Evolutionary conservation across 768 basidiomycete genomes (phyloP).

Genomic region (Tremella mesenterica): DNA sequence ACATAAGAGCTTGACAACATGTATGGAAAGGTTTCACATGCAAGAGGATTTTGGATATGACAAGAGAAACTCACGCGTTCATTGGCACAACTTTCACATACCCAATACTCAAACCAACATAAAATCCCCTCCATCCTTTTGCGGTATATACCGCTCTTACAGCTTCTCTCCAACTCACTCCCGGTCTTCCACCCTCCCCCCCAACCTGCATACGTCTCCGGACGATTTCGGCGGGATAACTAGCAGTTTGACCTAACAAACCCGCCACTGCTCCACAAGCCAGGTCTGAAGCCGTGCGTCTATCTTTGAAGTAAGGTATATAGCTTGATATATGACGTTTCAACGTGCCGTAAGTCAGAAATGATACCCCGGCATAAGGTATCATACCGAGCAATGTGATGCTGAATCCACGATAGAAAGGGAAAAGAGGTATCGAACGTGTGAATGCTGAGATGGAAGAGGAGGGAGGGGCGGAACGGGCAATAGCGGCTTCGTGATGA

Average conservation of each 20-base stretch:
- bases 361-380: slow-evolving; percentile 90
- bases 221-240: slow-evolving; percentile 90
- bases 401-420: slow-evolving; percentile 91
- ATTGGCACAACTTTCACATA: slow-evolving; percentile 92
- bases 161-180: slow-evolving; percentile 73
- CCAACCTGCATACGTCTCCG: slow-evolving; percentile 92
- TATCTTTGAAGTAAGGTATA: slow-evolving; percentile 28
- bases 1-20: too few relatives aligned
- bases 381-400: slow-evolving; percentile 87
- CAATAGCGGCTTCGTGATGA: slow-evolving; percentile 54
- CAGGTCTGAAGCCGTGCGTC: slow-evolving; percentile 58
- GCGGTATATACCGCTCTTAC: slow-evolving; percentile 56
- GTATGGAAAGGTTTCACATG: too few relatives aligned
- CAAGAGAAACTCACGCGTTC: slow-evolving; percentile 50
- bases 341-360: slow-evolving; percentile 75
- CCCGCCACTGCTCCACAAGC: slow-evolving; percentile 78
- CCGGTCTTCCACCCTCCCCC: slow-evolving; percentile 58
- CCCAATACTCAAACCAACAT: slow-evolving; percentile 80
- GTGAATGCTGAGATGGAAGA: slow-evolving; percentile 28
- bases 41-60: neutral
- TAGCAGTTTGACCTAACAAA: slow-evolving; percentile 72
- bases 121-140: slow-evolving; percentile 80
- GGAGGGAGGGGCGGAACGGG: slow-evolving; percentile 21
- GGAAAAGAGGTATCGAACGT: slow-evolving; percentile 49
- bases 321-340: slow-evolving; percentile 49